A percentile compares a stretch with the other conserved stretches of the same genome.
These are phyloP conservation scores for Cyclocybe cylindracea DNA, from an alignment of 768 basidiomycete genomes.

Conservation along the genomic window DNA sequence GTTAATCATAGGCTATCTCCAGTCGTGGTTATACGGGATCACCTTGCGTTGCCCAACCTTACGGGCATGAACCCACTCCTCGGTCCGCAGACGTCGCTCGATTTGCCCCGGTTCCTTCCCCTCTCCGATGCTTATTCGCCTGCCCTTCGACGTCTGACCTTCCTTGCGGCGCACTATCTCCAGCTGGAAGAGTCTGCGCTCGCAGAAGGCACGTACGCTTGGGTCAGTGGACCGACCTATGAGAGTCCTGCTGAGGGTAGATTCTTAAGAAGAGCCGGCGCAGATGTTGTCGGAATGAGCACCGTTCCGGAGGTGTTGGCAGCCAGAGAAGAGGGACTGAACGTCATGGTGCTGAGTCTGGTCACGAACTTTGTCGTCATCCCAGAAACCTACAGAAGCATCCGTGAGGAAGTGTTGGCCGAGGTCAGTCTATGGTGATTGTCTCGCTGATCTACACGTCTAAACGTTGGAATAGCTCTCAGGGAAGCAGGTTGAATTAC, in stretches of 20 bases:
- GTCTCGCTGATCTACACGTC: background rate
- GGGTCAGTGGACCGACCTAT: constrained; percentile 90
- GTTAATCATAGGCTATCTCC: constrained; percentile 9
- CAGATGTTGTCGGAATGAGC: constrained; percentile 94
- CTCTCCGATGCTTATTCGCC: constrained; percentile 83
- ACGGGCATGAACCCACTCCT: constrained; percentile 79
- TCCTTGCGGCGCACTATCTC: constrained; percentile 69
- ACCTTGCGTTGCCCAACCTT: constrained; percentile 77
- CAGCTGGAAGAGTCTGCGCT: constrained; percentile 54
- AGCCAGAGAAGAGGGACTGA: constrained; percentile 72
- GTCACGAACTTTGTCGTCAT: constrained; percentile 87
- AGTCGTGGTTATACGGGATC: constrained; percentile 88
- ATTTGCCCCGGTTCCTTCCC: constrained; percentile 77
- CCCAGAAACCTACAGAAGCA: constrained; percentile 62
- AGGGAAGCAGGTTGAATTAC: constrained; percentile 49
- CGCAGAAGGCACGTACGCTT: constrained; percentile 84
- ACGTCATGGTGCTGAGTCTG: constrained; percentile 78
- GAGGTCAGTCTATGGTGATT: constrained; percentile 50
- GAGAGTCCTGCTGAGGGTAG: constrained; percentile 87
- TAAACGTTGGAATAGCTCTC: constrained; percentile 47
- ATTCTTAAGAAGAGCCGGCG: constrained; percentile 72
- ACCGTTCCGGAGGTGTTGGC: constrained; percentile 89
- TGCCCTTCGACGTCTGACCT: constrained; percentile 66
- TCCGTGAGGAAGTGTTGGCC: constrained; percentile 73
- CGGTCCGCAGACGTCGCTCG: constrained; percentile 61